These are phyloP conservation scores for Cordyceps javanica DNA, from an alignment of 2,329 filamentous ascomycete species.

Conservation along the genomic window DNA sequence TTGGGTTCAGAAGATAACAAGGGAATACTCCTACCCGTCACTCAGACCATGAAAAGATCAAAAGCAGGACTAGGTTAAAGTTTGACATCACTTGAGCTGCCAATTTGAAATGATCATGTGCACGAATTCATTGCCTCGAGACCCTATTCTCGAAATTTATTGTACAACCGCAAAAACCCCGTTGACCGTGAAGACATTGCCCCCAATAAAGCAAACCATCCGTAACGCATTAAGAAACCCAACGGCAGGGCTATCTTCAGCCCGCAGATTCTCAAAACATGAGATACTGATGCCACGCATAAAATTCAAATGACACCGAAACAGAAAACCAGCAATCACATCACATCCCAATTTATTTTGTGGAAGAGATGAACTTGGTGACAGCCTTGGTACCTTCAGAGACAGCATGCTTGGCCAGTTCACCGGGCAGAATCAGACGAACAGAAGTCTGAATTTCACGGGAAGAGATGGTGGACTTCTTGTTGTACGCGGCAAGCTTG, in stretches of 20 bases:
- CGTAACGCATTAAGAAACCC: constrained; percentile 68
- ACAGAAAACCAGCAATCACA: constrained; percentile 49
- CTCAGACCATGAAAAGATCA: constrained; percentile 78
- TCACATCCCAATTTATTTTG: constrained; percentile 70
- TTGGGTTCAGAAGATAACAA: constrained; percentile 78
- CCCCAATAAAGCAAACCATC: constrained; percentile 62
- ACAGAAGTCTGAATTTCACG: constrained; percentile 99
- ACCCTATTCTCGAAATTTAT: constrained; percentile 60
- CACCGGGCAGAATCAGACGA: constrained; percentile 93
- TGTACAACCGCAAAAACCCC: constrained; percentile 69
- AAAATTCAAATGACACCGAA: constrained; percentile 43
- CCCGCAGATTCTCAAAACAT: constrained; percentile 47
- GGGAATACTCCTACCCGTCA: constrained; percentile 79
- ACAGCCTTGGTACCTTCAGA: constrained; percentile 99
- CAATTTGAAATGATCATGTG: constrained; percentile 41
- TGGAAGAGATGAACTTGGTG: constrained; percentile 99
- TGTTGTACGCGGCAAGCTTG: constrained; percentile 99
- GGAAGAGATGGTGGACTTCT: constrained; percentile 99
- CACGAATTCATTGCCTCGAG: constrained; percentile 58
- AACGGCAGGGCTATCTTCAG: constrained; percentile 23
- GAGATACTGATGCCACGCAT: constrained; percentile 53
- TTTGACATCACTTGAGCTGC: constrained; percentile 13
- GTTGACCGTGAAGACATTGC: constrained; percentile 65
- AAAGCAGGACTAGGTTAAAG: constrained; percentile 73
- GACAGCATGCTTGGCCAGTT: constrained; percentile 98